Base-by-base conservation (phyloP, 306 rosid species). In the Oemleria cerasiformis region DNA sequence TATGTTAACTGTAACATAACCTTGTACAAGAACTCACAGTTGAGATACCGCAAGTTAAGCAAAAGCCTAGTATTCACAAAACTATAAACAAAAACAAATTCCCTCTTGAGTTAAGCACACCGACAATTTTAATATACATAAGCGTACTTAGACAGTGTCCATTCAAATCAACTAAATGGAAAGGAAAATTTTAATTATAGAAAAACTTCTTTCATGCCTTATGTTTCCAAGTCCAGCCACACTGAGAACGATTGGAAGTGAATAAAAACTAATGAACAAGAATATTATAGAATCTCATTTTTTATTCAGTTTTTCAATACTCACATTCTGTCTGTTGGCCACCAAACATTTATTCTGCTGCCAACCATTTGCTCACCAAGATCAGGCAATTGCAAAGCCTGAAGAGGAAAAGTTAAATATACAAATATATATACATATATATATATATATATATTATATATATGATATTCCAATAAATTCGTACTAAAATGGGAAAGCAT, bases 261-360 rank as follows among this genome's bases (percentile, higher is more conserved):
- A 55, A 43, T 8, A 41, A 40, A 23, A 9, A 14, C 64, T 15
- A 48, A 60, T 23, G 57, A 45, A 62, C 38, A 66, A 61, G 16
- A 44, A 15, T 9, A 78, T 34, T 60, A 63, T 8, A 75, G 68
- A 60, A 73, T 53, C 51, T 19, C 44, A 58, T 36, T 57, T 43
- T 43, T 67, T 42, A 81, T 69, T 76, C 19, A 61, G 41, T 55
- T 72, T 53, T 47, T 70, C 79, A 68, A 61, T 63, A 84, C 97
- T 87, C 78, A 92, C 98, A 0, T 63, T 70, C 70, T 83, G 75
- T 93, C 98, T 66, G 63, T 21, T 14, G 98, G 98, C 97, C 98
- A 93, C 96, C 91, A 93, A 57, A 93, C 89, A 70, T 70, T 88
- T 71, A 93, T 82, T 59, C 75, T 81, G 8, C 71, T 56, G 62